Conservation (phyloP, 1,284 basidiomycete species). For the Ustilago shanxiensis region DNA sequence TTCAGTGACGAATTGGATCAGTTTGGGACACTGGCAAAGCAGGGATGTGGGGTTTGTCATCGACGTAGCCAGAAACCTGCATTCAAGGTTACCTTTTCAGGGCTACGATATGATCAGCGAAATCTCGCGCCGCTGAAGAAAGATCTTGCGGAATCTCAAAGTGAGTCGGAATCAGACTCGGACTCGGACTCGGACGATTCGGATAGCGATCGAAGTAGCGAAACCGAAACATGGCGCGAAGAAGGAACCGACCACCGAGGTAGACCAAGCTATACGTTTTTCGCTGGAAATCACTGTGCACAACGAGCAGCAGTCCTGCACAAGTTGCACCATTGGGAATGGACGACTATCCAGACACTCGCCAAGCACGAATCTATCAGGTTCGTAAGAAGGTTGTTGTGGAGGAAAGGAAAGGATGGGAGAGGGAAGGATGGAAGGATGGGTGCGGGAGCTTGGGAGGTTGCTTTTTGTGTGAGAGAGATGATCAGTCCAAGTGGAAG, state of each 20-base stretch:
- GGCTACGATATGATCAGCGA: constrained; percentile 42
- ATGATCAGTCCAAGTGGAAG: constrained; percentile 24
- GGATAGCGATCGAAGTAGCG: constrained; percentile 10
- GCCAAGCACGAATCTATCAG: constrained; percentile 35
- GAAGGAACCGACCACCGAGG: constrained; percentile 6
- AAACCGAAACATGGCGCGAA: constrained; percentile 39
- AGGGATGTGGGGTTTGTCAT: constrained; percentile 52
- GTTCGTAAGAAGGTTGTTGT: constrained; percentile 28
- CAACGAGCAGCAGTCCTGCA: constrained; percentile 40
- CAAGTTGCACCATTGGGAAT: constrained; percentile 54
- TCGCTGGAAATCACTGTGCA: constrained; percentile 40
- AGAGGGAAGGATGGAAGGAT: constrained; percentile 28
- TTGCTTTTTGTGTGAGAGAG: constrained; percentile 29
- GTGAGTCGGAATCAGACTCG: background rate
- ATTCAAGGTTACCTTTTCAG: constrained; percentile 25
- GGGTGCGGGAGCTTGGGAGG: constrained; percentile 35
- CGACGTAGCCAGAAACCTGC: constrained; percentile 33
- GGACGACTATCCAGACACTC: constrained; percentile 41
- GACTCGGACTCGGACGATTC: background rate
- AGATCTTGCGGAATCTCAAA: background rate
- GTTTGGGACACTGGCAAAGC: constrained; percentile 32
- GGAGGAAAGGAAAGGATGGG: constrained; percentile 15
- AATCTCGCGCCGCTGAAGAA: constrained; percentile 25
- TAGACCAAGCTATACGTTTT: constrained; percentile 25
- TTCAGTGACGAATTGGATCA: constrained; percentile 35